A percentile compares a stretch with the other conserved stretches of the same genome.
Conservation (phyloP, 768 basidiomycete genomes). For the Cyclocybe cylindracea region DNA sequence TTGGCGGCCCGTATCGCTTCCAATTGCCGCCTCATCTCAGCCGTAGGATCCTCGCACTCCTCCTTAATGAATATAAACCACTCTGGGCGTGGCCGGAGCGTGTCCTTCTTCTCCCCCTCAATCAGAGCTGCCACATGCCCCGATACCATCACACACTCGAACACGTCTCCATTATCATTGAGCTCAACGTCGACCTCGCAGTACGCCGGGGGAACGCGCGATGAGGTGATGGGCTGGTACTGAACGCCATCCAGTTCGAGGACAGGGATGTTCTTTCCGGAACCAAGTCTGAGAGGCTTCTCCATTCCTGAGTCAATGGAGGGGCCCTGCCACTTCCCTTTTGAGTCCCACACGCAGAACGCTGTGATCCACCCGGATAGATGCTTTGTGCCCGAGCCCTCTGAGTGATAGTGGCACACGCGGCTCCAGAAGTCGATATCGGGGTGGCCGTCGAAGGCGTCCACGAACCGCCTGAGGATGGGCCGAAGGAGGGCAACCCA, state of each 20-base stretch:
- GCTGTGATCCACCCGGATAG: slow-evolving; percentile 23
- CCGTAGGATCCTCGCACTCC: neutral
- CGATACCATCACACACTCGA: slow-evolving; percentile 21
- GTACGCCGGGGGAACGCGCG: slow-evolving; percentile 14
- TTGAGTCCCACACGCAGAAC: slow-evolving; percentile 18
- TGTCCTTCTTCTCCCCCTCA: slow-evolving; percentile 12
- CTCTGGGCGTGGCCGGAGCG: slow-evolving; percentile 16
- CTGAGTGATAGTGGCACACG: neutral
- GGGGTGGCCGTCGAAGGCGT: slow-evolving; percentile 19
- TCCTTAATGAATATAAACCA: slow-evolving; percentile 22
- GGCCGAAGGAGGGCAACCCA: slow-evolving; percentile 17
- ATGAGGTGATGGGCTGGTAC: slow-evolving; percentile 8
- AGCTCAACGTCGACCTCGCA: slow-evolving; percentile 23
- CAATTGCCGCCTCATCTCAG: too few relatives aligned
- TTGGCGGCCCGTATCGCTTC: too few relatives aligned
- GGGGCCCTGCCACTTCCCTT: slow-evolving; percentile 16
- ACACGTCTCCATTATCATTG: slow-evolving; percentile 19
- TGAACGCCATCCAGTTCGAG: slow-evolving; percentile 7
- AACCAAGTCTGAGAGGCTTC: neutral
- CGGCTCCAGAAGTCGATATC: slow-evolving; percentile 13
- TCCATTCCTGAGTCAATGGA: neutral
- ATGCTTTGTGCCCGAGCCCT: slow-evolving; percentile 12
- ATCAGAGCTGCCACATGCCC: slow-evolving; percentile 16
- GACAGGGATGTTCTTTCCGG: neutral
- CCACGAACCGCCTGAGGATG: slow-evolving; percentile 18